These are phyloP conservation scores for Aspergillus intermedius DNA, from an alignment of 2,329 filamentous ascomycete species.

Conservation along the genomic window DNA sequence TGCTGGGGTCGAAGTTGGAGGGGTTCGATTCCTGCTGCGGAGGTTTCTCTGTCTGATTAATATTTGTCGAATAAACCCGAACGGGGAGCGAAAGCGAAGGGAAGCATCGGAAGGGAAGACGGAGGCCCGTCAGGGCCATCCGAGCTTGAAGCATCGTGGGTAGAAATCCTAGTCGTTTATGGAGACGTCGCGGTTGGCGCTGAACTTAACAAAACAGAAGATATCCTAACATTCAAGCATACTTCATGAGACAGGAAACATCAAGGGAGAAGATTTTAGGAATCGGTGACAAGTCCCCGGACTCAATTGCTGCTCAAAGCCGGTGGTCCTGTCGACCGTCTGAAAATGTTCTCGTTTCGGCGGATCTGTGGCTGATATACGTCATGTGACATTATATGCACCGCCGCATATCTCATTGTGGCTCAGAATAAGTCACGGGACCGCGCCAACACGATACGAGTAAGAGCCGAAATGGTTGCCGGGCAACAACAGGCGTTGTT, in stretches of 20 bases:
- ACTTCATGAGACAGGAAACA: neutral
- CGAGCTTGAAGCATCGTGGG: conserved; percentile 59
- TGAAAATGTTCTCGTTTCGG: conserved; percentile 17
- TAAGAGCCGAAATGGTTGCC: conserved; percentile 43
- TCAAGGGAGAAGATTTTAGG: neutral
- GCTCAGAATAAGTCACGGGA: conserved; percentile 10
- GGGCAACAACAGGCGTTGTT: conserved; percentile 28
- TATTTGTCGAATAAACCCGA: conserved; percentile 49
- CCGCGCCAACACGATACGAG: conserved; percentile 10
- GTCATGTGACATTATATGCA: conserved; percentile 15
- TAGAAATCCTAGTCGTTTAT: neutral
- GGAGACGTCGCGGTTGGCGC: neutral
- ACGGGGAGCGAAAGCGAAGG: conserved; percentile 39
- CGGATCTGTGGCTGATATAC: conserved; percentile 9
- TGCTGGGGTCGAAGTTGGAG: conserved; percentile 31
- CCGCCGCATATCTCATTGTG: conserved; percentile 11
- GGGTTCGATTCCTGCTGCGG: conserved; percentile 23
- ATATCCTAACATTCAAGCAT: neutral
- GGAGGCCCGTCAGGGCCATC: conserved; percentile 50
- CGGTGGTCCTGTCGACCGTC: neutral
- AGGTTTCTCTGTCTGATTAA: conserved; percentile 30
- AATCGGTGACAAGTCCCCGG: neutral
- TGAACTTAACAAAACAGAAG: neutral
- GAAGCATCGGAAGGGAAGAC: conserved; percentile 43
- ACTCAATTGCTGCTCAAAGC: neutral